Evolutionary conservation across 2,329 filamentous ascomycete genomes (phyloP).

Genomic region (Aspergillus flavus): DNA sequence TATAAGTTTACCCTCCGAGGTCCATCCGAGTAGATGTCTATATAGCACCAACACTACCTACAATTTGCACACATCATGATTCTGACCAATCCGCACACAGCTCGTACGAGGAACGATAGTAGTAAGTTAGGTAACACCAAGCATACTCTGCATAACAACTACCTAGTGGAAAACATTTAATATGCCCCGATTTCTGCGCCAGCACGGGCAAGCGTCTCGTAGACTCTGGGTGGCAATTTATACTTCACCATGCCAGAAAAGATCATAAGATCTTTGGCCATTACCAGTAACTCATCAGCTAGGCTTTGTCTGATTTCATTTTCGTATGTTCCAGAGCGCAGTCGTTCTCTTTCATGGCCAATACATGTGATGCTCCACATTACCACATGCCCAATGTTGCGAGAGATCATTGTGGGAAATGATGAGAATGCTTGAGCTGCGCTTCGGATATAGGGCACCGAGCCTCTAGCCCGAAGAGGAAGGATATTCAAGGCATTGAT

Average conservation of each 20-base stretch:
- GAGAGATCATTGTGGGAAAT: slow-evolving; percentile 77
- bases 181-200: slow-evolving; percentile 64
- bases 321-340: slow-evolving; percentile 72
- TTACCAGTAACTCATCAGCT: slow-evolving; percentile 72
- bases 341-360: slow-evolving; percentile 72
- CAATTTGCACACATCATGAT: not conserved
- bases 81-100: not conserved
- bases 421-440: slow-evolving; percentile 79
- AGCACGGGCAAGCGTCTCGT: slow-evolving; percentile 83
- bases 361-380: slow-evolving; percentile 93
- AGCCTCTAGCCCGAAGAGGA: slow-evolving; percentile 73
- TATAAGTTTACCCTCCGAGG: not conserved
- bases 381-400: slow-evolving; percentile 86
- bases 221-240: slow-evolving; percentile 81
- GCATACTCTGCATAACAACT: not conserved
- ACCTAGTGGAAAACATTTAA: slow-evolving; percentile 19
- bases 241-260: slow-evolving; percentile 93
- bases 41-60: not conserved
- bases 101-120: not conserved
- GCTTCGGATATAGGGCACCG: slow-evolving; percentile 76
- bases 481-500: slow-evolving; percentile 77
- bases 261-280: slow-evolving; percentile 86
- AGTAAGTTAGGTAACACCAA: not conserved
- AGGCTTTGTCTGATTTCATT: slow-evolving; percentile 51
- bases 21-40: not conserved